These are phyloP conservation scores for Suhomyces chickasaworum DNA, from an alignment of 1,139 yeast genomes.

Conservation along the genomic window DNA sequence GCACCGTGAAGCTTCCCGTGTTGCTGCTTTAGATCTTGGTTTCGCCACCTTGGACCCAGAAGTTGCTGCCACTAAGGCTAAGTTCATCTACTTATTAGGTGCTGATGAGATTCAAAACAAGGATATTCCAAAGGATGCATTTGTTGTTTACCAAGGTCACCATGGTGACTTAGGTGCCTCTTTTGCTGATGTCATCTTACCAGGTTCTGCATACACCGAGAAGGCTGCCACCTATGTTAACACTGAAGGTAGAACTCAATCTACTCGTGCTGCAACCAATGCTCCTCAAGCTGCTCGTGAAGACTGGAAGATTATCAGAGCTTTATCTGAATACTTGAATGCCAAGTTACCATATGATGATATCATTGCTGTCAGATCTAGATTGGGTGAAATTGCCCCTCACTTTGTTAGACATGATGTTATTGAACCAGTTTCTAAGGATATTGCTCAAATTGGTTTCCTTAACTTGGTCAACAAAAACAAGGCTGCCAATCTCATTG, in stretches of 20 bases:
- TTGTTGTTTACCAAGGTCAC: slow-evolving; percentile 89
- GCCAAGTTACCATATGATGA: slow-evolving; percentile 79
- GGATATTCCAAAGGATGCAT: slow-evolving; percentile 81
- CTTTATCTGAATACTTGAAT: slow-evolving; percentile 76
- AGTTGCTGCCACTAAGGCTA: slow-evolving; percentile 57
- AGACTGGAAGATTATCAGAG: slow-evolving; percentile 89
- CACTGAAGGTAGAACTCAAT: slow-evolving; percentile 88
- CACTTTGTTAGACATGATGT: slow-evolving; percentile 76
- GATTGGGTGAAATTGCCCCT: slow-evolving; percentile 81
- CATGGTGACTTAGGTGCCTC: slow-evolving; percentile 93
- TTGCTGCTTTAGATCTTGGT: slow-evolving; percentile 85
- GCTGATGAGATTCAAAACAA: slow-evolving; percentile 77
- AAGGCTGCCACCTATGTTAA: slow-evolving; percentile 86
- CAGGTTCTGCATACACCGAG: slow-evolving; percentile 89
- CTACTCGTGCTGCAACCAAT: slow-evolving; percentile 83
- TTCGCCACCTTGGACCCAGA: slow-evolving; percentile 61
- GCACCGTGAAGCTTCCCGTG: slow-evolving; percentile 86
- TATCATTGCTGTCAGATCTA: slow-evolving; percentile 63
- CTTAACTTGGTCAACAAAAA: slow-evolving; percentile 45
- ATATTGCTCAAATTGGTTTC: slow-evolving; percentile 62
- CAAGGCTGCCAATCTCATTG: slow-evolving; percentile 42
- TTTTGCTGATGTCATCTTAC: slow-evolving; percentile 82
- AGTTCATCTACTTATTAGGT: slow-evolving; percentile 77
- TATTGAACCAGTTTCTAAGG: slow-evolving; percentile 66
- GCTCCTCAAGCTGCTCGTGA: slow-evolving; percentile 94